These are phyloP conservation scores for Lyophyllum shimeji DNA, from an alignment of 768 basidiomycete genomes.

Conservation along the genomic window DNA sequence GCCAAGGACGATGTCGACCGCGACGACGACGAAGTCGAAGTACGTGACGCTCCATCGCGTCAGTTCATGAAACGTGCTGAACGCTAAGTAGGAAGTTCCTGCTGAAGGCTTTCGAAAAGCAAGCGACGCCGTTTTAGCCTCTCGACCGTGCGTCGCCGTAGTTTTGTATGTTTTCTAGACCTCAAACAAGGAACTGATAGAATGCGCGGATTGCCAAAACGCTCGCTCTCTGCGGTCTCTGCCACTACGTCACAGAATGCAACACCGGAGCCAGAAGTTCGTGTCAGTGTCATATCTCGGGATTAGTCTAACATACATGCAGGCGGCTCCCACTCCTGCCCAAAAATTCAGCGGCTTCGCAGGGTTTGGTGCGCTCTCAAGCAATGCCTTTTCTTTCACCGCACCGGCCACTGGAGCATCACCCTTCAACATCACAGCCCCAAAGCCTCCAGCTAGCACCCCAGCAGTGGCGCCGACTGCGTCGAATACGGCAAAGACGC, in stretches of 20 bases:
- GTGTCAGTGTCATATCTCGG: slow-evolving; percentile 7
- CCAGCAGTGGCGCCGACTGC: slow-evolving; percentile 33
- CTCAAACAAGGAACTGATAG: slow-evolving; percentile 32
- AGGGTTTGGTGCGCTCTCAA: slow-evolving; percentile 45
- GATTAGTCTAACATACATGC: slow-evolving; percentile 6
- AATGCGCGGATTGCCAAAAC: slow-evolving; percentile 66
- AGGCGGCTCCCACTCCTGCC: slow-evolving; percentile 25
- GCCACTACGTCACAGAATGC: slow-evolving; percentile 20
- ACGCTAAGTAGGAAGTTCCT: slow-evolving; percentile 38
- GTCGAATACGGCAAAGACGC: slow-evolving; percentile 50
- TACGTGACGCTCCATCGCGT: background rate
- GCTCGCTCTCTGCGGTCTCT: slow-evolving; percentile 26
- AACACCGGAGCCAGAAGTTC: slow-evolving; percentile 18
- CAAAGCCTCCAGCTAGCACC: slow-evolving; percentile 9
- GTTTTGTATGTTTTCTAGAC: slow-evolving; percentile 4
- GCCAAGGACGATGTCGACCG: slow-evolving; percentile 48
- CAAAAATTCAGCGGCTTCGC: slow-evolving; percentile 52
- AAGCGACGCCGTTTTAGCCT: slow-evolving; percentile 52
- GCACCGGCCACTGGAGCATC: background rate
- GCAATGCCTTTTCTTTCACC: slow-evolving; percentile 19
- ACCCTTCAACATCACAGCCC: background rate
- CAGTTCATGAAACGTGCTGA: background rate
- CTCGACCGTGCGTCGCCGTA: slow-evolving; percentile 40
- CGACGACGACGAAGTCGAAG: slow-evolving; percentile 44
- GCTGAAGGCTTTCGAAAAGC: slow-evolving; percentile 55